A percentile compares a stretch with the other conserved stretches of the same genome.
These are phyloP conservation scores for Paraconiothyrium sp. DNA, from an alignment of 2,329 filamentous ascomycete species.

Conservation along the genomic window DNA sequence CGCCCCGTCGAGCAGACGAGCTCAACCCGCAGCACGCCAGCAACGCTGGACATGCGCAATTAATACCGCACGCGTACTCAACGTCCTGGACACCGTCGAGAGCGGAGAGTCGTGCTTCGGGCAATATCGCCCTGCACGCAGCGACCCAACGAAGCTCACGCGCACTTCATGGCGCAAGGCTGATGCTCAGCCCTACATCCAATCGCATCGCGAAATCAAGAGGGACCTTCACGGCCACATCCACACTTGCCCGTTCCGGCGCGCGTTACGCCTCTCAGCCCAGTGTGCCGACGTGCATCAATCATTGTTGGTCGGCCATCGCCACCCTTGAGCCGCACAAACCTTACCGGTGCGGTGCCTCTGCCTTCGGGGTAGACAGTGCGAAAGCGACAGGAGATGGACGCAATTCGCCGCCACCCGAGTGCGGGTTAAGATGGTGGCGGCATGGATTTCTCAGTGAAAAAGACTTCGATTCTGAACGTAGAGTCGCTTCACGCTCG, in stretches of 20 bases:
- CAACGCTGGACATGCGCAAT: conserved; percentile 3
- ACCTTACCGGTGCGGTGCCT: conserved; percentile 13
- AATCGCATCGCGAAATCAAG: conserved; percentile 15
- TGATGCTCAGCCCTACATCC: conserved; percentile 19
- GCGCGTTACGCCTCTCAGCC: conserved; percentile 10
- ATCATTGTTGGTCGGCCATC: conserved; percentile 12
- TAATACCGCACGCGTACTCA: conserved; percentile 13
- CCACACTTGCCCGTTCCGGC: conserved; percentile 15
- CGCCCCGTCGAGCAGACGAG: background rate
- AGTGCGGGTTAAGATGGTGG: background rate
- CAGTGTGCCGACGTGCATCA: conserved; percentile 9
- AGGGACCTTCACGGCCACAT: conserved; percentile 4
- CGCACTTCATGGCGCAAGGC: conserved; percentile 8
- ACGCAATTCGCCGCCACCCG: background rate
- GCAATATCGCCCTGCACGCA: conserved; percentile 17
- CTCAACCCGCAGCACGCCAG: background rate
- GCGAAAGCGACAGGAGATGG: background rate
- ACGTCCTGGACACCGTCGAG: background rate
- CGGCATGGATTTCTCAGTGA: background rate
- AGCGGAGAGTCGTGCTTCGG: conserved; percentile 2
- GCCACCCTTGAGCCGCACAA: conserved; percentile 11
- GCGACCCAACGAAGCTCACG: conserved; percentile 11
- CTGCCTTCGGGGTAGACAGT: background rate
- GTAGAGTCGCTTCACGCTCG: conserved; percentile 10
- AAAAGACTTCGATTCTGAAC: conserved; percentile 7